Conservation (phyloP, 257 asterid species). For the Handroanthus guayacan region DNA sequence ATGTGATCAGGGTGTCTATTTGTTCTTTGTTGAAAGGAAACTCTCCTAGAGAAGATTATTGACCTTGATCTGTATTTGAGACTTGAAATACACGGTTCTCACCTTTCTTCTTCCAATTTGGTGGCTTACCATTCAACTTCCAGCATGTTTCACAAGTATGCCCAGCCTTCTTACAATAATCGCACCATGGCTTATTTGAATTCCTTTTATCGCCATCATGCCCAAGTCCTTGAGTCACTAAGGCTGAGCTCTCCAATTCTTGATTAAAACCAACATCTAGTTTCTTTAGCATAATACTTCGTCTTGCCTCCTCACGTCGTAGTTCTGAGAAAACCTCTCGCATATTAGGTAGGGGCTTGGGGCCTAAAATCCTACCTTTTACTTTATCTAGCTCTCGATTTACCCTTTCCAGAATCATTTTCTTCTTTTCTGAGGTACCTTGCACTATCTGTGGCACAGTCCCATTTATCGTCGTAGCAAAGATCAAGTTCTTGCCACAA, state of each 20-base stretch:
- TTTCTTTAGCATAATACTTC: not conserved
- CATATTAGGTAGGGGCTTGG: not conserved
- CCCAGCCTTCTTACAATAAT: not conserved
- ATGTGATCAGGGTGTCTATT: not conserved
- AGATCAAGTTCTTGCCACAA: too few relatives aligned
- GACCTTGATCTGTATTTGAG: not conserved
- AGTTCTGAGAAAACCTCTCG: not conserved
- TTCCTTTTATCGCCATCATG: not conserved
- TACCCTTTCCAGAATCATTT: too few relatives aligned
- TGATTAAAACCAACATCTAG: not conserved
- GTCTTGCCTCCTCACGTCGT: not conserved
- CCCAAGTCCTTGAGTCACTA: not conserved
- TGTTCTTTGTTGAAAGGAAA: not conserved
- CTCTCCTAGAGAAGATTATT: not conserved
- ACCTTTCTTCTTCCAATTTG: not conserved
- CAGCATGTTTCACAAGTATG: not conserved
- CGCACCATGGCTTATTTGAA: not conserved
- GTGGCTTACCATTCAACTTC: not conserved
- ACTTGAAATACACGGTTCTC: not conserved
- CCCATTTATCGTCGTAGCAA: too few relatives aligned
- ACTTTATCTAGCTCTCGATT: too few relatives aligned
- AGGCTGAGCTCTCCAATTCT: not conserved
- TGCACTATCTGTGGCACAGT: too few relatives aligned
- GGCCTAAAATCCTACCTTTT: too few relatives aligned
- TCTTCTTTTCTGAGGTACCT: too few relatives aligned